Conservation (phyloP, 306 rosid species). For the Boehmeria nivea region DNA sequence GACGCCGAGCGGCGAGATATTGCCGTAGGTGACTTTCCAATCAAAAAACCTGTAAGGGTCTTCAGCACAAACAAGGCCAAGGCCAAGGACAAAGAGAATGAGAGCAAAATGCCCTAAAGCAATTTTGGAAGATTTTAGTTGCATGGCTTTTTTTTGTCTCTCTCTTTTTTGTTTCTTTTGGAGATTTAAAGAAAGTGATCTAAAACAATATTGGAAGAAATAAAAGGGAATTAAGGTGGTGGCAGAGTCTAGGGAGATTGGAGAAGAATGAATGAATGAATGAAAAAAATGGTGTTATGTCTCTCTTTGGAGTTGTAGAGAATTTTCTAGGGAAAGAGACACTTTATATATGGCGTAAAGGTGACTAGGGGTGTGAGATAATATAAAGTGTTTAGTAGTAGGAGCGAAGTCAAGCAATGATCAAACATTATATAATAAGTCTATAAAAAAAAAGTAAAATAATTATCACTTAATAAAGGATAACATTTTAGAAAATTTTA, state of each 20-base stretch:
- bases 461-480: no score
- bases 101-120: conserved; percentile 18
- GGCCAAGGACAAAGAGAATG: conserved; percentile 14
- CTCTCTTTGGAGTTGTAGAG: neutral
- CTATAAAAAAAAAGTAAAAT: neutral
- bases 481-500: no score
- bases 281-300: neutral
- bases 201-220: neutral
- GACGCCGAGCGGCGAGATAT: conserved; percentile 66
- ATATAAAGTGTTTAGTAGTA: neutral
- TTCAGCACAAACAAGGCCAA: conserved; percentile 29
- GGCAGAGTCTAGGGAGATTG: neutral
- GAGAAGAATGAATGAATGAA: neutral
- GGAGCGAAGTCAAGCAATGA: conserved; percentile 8
- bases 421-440: neutral
- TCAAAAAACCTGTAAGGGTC: conserved; percentile 71
- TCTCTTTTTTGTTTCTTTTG: neutral
- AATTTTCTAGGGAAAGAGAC: conserved; percentile 13
- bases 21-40: conserved; percentile 71
- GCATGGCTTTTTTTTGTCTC: no score
- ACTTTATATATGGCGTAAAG: neutral
- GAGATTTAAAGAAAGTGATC: conserved; percentile 1
- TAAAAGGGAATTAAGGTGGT: neutral
- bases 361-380: conserved; percentile 7
- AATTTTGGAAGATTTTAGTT: neutral